Evolutionary conservation across 2,329 filamentous ascomycete genomes (phyloP).

Genomic region (Penicillium sp.): DNA sequence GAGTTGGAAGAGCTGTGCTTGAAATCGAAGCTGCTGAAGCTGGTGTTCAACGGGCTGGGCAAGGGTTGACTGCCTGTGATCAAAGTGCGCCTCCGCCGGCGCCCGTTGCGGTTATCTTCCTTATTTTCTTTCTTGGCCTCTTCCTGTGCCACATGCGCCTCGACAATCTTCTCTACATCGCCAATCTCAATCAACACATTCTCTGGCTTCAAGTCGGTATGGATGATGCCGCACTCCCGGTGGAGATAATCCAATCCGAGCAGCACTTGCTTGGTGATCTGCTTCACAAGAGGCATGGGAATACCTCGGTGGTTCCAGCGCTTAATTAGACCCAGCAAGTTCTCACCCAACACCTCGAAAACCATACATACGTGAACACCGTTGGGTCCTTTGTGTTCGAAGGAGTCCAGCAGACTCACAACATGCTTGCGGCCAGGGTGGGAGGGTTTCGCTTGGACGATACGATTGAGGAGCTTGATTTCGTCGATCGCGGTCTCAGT

Average conservation of each 20-base stretch:
- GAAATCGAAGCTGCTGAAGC: conserved; percentile 75
- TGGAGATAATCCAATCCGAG: conserved; percentile 95
- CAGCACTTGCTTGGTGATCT: conserved; percentile 97
- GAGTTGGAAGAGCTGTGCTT: conserved; percentile 62
- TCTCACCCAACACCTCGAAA: conserved; percentile 96
- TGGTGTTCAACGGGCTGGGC: conserved; percentile 90
- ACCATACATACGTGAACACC: conserved; percentile 99
- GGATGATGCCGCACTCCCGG: conserved; percentile 97
- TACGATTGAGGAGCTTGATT: conserved; percentile 96
- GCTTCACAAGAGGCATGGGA: conserved; percentile 93
- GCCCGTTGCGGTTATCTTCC: conserved; percentile 88
- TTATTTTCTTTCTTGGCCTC: conserved; percentile 66
- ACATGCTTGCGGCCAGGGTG: conserved; percentile 94
- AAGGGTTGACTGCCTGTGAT: conserved; percentile 97
- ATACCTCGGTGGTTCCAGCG: conserved; percentile 98
- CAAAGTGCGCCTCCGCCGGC: conserved; percentile 83
- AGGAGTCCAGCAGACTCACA: conserved; percentile 92
- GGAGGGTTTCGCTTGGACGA: conserved; percentile 90
- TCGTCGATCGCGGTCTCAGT: conserved; percentile 98
- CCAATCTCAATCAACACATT: conserved; percentile 99
- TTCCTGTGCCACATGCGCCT: conserved; percentile 81
- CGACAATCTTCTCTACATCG: conserved; percentile 97
- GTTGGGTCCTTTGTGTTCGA: conserved; percentile 96
- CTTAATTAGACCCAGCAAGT: conserved; percentile 92
- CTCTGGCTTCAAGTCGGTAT: conserved; percentile 95